A percentile compares a stretch with the other conserved stretches of the same genome.
Conservation (phyloP, 169 alveolate genomes). For the Theileria parva region DNA sequence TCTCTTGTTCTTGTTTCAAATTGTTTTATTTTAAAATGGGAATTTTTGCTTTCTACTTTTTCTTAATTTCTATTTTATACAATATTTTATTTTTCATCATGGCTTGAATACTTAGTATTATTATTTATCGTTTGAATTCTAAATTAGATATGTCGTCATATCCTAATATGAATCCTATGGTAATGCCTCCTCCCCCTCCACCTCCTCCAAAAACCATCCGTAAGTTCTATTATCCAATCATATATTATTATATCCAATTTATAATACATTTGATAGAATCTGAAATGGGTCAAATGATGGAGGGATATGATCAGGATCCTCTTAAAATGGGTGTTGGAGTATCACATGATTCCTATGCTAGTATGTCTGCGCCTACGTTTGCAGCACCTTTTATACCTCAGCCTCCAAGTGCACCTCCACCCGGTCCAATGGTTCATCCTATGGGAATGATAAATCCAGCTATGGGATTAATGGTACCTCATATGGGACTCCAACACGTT, state of each 20-base stretch:
- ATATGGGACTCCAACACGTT: neutral
- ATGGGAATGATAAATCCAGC: neutral
- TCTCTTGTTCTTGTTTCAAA: too few species aligned
- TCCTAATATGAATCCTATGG: neutral
- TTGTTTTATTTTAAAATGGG: neutral
- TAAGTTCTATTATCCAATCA: neutral
- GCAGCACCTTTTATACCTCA: conserved; percentile 4
- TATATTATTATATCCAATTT: neutral
- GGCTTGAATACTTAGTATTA: neutral
- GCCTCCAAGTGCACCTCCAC: conserved; percentile 26
- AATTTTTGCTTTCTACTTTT: too few species aligned
- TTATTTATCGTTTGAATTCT: too few species aligned
- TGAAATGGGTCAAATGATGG: conserved; percentile 7
- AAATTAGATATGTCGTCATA: neutral
- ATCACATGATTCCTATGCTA: neutral
- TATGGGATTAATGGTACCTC: conserved; percentile 23
- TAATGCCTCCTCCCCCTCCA: conserved; percentile 13
- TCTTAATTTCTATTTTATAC: too few species aligned
- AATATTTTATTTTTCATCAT: too few species aligned
- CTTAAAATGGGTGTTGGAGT: conserved; percentile 9
- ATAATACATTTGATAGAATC: neutral
- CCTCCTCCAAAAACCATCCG: conserved; percentile 9
- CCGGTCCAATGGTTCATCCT: neutral
- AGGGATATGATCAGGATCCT: conserved; percentile 1
- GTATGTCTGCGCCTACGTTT: neutral